Evolutionary conservation across 371 early-diverging fungal species (phyloP), one percentile per base, ranked within the genome.

Genomic region (Funneliformis caledonium): DNA sequence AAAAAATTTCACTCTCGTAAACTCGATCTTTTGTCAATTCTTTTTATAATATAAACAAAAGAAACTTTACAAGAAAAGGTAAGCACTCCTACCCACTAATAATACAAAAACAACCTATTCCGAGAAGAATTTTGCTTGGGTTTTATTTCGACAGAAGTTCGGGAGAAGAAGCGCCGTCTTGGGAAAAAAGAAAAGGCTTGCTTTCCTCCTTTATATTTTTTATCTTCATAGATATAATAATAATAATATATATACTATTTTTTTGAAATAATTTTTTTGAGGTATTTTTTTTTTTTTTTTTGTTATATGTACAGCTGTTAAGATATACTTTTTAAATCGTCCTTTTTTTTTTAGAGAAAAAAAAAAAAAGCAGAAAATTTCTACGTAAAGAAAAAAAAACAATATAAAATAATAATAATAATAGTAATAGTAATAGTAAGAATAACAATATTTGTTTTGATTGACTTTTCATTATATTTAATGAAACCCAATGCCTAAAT

Each of bases 181-280:
- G 9, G 52, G 52, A 52, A 52, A 47, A 52, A 52, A 52, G 52
- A 52, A 52, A 52, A 52, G 52, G 16, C 52, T 52, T 52, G 52
- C 52, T 52, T 52, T 19, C 52, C 52, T 52, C 52, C 52, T 52
- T 11, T 52, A 11, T 52, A 52, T 16, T 16, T 47, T 47, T 52
- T 52, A 52, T 52, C 52, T 52, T 47, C 16, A 4, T 52, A 52
- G 52, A 52, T 52, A 52, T 16, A 16, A 52, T 52, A 50, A 37
- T 37, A 37, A 37, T 50, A 52, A n/a, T n/a, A 65, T 65, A 65
- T 65, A 65, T 65, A 33, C 65, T 65, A 65, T 65, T 65, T 60
- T 60, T 62, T 65, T 26, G 26, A 33, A 33, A 33, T 65, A 33
- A 14, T 65, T 65, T 65, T 65, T 26, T 26, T 65, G 26, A 10